Base-by-base conservation (phyloP, 345 rosid genomes). In the Salix udensis region DNA sequence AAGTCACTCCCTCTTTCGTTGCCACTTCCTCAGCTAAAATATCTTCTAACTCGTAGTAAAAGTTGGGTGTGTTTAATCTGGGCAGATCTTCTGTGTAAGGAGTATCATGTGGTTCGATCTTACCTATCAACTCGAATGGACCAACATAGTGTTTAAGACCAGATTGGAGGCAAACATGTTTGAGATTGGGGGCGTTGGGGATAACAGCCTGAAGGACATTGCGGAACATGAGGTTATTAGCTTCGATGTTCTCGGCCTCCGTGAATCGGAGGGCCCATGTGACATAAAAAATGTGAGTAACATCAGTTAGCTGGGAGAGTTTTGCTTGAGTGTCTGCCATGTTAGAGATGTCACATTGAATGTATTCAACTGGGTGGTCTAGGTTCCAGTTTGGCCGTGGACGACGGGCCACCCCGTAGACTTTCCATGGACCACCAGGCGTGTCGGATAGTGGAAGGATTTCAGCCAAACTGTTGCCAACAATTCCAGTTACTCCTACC, bases 351-450 rank as follows among this genome's bases (percentile, higher is more conserved):
- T 93, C 91, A 80, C 96, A 93, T 79, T 89, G 96, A 76, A 93
- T 84, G 88, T 93, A 93, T 74, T 93, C 94, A 42, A 91, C 77
- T 7, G 85, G 89, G 69, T 86, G 87, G 65, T 93, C 94, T 2
- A 87, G 77, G 85, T 83, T 85, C 92, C 96, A 93, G 77, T 31
- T 53, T 4, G 94, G 96, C 0, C 87, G 89, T 28, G 94, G 90
- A 24, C 97, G 91, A 9, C 93, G 88, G n/a, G 96, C 96, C 23
- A 93, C 93, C 24, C 96, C 93, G 78, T 93, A 91, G 65, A 90
- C 91, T 78, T 93, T 93, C 97, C 97, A 91, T 0, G 96, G 96
- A 53, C 93, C 96, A 23, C 92, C 92, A 1, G 94, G 96, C 1
- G 97, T 93, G 48, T 91, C 94, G 53, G 94, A 77, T n/a, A 86